Evolutionary conservation across 768 basidiomycete genomes (phyloP).

Genomic region (Suillus tomentosus): DNA sequence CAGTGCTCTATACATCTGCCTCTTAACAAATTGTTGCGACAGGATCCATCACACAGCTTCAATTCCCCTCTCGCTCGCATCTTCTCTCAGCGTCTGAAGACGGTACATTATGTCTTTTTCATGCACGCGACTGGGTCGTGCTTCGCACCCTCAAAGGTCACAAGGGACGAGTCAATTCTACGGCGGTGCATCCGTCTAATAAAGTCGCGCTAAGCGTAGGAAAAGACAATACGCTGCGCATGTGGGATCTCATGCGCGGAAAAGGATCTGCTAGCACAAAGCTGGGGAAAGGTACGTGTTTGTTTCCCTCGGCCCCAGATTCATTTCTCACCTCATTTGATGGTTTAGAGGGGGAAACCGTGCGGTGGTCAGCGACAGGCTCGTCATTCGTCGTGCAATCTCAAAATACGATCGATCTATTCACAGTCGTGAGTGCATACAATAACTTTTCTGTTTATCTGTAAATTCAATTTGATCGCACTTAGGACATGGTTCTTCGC

Average conservation of each 20-base stretch:
- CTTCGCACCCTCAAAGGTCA: constrained; percentile 89
- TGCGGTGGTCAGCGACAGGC: constrained; percentile 83
- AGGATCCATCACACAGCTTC: constrained; percentile 92
- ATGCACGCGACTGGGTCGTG: constrained; percentile 91
- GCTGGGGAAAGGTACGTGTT: constrained; percentile 73
- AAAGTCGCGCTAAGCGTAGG: constrained; percentile 92
- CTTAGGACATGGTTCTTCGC: constrained; percentile 76
- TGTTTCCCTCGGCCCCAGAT: neutral
- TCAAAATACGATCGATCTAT: constrained; percentile 76
- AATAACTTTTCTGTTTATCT: neutral
- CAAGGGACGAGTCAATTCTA: constrained; percentile 86
- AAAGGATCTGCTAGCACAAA: constrained; percentile 88
- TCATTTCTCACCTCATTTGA: constrained; percentile 5
- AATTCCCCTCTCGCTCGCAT: constrained; percentile 87
- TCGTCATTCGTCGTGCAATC: constrained; percentile 79
- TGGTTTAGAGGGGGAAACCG: constrained; percentile 82
- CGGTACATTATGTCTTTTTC: constrained; percentile 87
- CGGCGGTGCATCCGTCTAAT: constrained; percentile 91
- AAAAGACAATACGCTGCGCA: constrained; percentile 82
- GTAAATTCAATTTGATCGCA: constrained; percentile 3
- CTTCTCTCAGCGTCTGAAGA: constrained; percentile 92
- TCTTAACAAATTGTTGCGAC: constrained; percentile 4
- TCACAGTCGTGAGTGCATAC: constrained; percentile 59
- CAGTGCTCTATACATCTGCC: constrained; percentile 4
- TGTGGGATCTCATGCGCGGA: constrained; percentile 99